Conservation (phyloP, 805 yeast genomes). For the Pichia occidentalis region DNA sequence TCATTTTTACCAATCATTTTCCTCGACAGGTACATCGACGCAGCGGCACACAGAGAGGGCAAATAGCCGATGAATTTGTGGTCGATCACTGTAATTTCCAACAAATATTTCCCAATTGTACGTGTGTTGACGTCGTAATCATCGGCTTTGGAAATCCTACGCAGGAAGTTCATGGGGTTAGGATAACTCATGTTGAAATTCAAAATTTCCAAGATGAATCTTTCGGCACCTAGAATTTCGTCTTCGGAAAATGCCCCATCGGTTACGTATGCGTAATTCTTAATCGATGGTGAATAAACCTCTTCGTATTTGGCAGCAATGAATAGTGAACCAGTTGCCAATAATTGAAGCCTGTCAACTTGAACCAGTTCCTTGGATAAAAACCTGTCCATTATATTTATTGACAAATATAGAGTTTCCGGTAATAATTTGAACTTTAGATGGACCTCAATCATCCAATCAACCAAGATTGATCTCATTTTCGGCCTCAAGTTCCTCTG, state of each 20-base stretch:
- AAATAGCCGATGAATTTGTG: conserved; percentile 63
- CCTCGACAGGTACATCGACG: conserved; percentile 80
- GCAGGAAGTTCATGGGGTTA: conserved; percentile 81
- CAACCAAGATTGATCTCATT: conserved; percentile 83
- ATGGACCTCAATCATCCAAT: conserved; percentile 91
- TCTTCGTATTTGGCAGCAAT: conserved; percentile 94
- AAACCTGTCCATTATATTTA: conserved; percentile 82
- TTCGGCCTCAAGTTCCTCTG: conserved; percentile 68
- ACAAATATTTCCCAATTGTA: conserved; percentile 75
- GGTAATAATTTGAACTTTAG: conserved; percentile 74
- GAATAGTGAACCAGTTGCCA: conserved; percentile 80
- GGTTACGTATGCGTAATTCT: conserved; percentile 80
- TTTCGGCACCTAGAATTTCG: conserved; percentile 78
- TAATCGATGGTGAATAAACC: conserved; percentile 78
- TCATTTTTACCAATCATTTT: conserved; percentile 56
- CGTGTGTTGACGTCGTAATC: conserved; percentile 79
- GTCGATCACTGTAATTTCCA: conserved; percentile 74
- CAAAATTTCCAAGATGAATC: conserved; percentile 63
- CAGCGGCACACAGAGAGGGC: conserved; percentile 80
- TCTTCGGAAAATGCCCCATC: conserved; percentile 79
- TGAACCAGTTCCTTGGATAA: conserved; percentile 68
- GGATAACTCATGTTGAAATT: conserved; percentile 77
- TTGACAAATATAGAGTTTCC: conserved; percentile 77
- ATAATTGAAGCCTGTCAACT: conserved; percentile 71
- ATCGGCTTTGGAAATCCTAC: conserved; percentile 87